A percentile compares a stretch with the other conserved stretches of the same genome.
phyloP scores from a whole-genome alignment of 257 asterid species.

The Petunia axillaris region DNA sequence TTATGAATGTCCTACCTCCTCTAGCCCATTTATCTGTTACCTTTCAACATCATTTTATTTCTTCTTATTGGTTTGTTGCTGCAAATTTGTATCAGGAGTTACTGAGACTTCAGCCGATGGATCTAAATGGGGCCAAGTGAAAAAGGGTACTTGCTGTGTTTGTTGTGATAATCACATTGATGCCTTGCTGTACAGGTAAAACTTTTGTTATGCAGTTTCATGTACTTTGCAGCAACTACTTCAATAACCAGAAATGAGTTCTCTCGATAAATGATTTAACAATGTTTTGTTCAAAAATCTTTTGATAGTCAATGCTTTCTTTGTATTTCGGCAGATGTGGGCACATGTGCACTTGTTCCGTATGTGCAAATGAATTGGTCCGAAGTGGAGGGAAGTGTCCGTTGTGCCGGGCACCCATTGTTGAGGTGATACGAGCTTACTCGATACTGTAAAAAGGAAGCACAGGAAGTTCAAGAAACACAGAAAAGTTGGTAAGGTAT shows the following conservation, averaged over 20 bases:
- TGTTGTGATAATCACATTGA: conserved; percentile 92
- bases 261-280: not conserved
- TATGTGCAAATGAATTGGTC: conserved; percentile 86
- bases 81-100: conserved; percentile 41
- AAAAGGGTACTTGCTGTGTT: conserved; percentile 95
- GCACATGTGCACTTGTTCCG: conserved; percentile 95
- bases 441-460: conserved; percentile 61
- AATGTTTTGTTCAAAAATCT: not conserved
- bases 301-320: not conserved
- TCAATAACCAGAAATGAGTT: not conserved
- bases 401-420: conserved; percentile 87
- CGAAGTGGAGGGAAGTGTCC: conserved; percentile 91
- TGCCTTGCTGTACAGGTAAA: conserved; percentile 88
- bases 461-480: conserved; percentile 23
- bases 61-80: conserved; percentile 23
- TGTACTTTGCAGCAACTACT: conserved; percentile 18
- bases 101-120: conserved; percentile 82
- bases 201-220: not conserved
- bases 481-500: conserved; percentile 36
- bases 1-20: conserved; percentile 12
- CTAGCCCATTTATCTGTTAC: conserved; percentile 13
- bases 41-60: not conserved
- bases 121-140: conserved; percentile 78
- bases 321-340: conserved; percentile 69
- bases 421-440: conserved; percentile 95